Evolutionary conservation across 129 eudicot genomes (phyloP).

Genomic region (Saussurea involucrata): DNA sequence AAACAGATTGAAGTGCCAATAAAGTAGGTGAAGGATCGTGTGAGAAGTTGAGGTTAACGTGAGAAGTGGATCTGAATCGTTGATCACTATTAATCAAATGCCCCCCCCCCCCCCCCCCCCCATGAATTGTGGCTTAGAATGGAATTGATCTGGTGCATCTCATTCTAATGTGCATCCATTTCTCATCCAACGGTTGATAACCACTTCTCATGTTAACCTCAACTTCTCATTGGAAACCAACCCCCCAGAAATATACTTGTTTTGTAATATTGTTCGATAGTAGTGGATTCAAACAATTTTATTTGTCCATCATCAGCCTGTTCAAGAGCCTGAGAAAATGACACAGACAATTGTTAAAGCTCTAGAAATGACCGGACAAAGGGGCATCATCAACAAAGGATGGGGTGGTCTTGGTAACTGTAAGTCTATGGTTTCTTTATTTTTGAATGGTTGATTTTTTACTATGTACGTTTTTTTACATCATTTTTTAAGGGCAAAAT

Average conservation of each 20-base stretch:
- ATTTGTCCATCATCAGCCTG: slow-evolving; percentile 60
- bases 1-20: slow-evolving; percentile 5
- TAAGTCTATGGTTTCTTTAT: slow-evolving; percentile 40
- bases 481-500: neutral
- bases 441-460: neutral
- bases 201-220: too few species aligned
- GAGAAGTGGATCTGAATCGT: too few species aligned
- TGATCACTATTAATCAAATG: too few species aligned
- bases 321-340: slow-evolving; percentile 93
- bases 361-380: slow-evolving; percentile 42
- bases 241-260: slow-evolving; percentile 6
- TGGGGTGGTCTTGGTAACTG: slow-evolving; percentile 53
- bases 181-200: too few species aligned
- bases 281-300: neutral
- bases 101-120: too few species aligned
- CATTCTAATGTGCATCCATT: too few species aligned
- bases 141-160: too few species aligned
- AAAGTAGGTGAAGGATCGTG: too few species aligned
- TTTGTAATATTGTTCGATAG: neutral
- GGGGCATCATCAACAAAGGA: slow-evolving; percentile 45
- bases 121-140: too few species aligned
- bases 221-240: too few species aligned
- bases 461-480: neutral
- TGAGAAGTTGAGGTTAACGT: too few species aligned
- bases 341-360: slow-evolving; percentile 85